Evolutionary conservation across 2,329 filamentous ascomycete genomes (phyloP).

Genomic region (Didymella arachidicola): DNA sequence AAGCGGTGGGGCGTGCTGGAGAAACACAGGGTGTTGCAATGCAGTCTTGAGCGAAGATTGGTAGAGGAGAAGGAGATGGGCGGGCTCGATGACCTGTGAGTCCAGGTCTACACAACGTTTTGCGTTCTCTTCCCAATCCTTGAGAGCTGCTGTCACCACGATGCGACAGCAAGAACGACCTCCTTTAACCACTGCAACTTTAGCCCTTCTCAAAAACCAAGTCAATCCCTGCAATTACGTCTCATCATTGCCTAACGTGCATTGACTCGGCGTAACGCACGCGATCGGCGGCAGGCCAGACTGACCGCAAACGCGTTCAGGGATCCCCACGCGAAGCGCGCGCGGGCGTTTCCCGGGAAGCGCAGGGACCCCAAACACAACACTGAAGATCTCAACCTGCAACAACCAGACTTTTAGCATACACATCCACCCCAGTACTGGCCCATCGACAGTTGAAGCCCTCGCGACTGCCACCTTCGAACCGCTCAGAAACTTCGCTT

Average conservation of each 20-base stretch:
- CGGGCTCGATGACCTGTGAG: constrained; percentile 18
- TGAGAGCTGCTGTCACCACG: not conserved
- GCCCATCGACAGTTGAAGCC: not conserved
- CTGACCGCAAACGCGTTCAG: constrained; percentile 19
- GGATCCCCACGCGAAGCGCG: constrained; percentile 24
- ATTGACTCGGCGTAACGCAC: constrained; percentile 14
- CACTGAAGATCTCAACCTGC: constrained; percentile 9
- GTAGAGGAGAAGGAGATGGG: constrained; percentile 33
- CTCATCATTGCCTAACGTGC: constrained; percentile 2
- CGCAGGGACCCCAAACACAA: constrained; percentile 34
- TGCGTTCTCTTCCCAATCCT: not conserved
- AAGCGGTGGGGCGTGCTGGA: constrained; percentile 48
- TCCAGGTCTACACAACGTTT: no score
- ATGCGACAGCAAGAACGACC: not conserved
- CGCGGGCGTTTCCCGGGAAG: constrained; percentile 23
- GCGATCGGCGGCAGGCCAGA: constrained; percentile 12
- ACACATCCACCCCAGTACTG: not conserved
- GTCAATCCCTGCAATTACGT: not conserved
- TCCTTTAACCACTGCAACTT: not conserved
- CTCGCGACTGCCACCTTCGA: not conserved
- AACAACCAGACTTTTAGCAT: not conserved
- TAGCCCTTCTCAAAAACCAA: not conserved
- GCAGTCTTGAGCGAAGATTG: constrained; percentile 55
- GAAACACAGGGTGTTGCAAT: constrained; percentile 54
- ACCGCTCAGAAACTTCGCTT: not conserved